Percentiles rank a stretch among this genome's conserved stretches.
phyloP scores from a whole-genome alignment of 768 basidiomycete species.

The Tephrocybe sp. region DNA sequence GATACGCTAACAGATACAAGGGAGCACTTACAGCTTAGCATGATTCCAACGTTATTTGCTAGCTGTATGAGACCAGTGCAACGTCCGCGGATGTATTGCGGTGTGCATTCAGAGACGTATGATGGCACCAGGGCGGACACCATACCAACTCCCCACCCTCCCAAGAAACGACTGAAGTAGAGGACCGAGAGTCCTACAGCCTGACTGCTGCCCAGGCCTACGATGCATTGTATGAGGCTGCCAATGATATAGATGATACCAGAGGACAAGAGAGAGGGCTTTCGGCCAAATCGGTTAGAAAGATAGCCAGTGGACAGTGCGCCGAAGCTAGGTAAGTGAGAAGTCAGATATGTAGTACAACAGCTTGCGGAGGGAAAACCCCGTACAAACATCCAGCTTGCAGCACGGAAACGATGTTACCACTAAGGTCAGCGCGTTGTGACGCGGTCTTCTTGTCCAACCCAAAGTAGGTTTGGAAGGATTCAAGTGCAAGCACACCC shows the following conservation, averaged over 20 bases:
- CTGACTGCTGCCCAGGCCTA: constrained; percentile 39
- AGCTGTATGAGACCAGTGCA: constrained; percentile 47
- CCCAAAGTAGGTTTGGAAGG: constrained; percentile 51
- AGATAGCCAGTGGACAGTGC: constrained; percentile 40
- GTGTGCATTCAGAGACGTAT: constrained; percentile 52
- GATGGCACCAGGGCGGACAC: constrained; percentile 48
- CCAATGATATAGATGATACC: constrained; percentile 49
- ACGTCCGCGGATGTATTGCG: constrained; percentile 46
- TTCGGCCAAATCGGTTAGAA: constrained; percentile 45
- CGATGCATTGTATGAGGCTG: constrained; percentile 44
- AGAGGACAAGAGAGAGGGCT: constrained; percentile 41
- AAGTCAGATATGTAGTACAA: background rate
- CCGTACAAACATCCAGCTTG: constrained; percentile 51
- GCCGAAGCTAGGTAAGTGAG: constrained; percentile 36
- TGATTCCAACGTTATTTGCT: constrained; percentile 35
- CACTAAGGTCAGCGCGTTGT: constrained; percentile 41
- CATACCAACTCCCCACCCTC: constrained; percentile 62
- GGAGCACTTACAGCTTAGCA: constrained; percentile 33
- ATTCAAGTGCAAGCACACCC: constrained; percentile 43
- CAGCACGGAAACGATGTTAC: constrained; percentile 52
- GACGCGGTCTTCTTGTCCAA: constrained; percentile 34
- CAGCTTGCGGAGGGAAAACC: background rate
- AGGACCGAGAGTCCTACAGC: constrained; percentile 35
- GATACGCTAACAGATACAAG: background rate
- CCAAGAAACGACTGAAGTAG: constrained; percentile 53